phyloP scores from a whole-genome alignment of 371 early-diverging fungal species.

The Syncephalis plumigaleata region DNA sequence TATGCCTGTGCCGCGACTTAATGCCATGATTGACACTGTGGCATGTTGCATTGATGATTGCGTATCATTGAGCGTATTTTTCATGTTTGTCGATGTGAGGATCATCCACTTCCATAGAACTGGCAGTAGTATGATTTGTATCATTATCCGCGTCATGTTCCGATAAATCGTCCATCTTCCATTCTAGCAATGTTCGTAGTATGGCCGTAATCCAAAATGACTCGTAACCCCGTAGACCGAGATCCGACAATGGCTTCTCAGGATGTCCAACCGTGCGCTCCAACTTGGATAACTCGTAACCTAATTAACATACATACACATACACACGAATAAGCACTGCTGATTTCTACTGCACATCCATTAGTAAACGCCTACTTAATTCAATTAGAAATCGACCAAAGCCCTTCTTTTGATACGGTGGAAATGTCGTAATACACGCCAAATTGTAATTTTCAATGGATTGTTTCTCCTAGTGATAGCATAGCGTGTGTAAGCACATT shows the following conservation, averaged over 20 bases:
- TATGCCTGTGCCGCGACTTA: conserved; percentile 41
- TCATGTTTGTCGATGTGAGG: no score
- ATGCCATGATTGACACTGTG: conserved; percentile 22
- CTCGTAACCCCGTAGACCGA: conserved; percentile 88
- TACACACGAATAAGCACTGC: no score
- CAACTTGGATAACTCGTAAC: conserved; percentile 84
- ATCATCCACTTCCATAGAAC: no score
- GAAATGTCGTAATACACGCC: conserved; percentile 95
- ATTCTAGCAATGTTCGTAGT: conserved; percentile 12
- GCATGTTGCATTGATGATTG: conserved; percentile 7
- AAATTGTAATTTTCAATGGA: conserved; percentile 86
- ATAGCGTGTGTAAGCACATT: background rate
- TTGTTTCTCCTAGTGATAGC: conserved; percentile 78
- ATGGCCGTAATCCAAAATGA: conserved; percentile 59
- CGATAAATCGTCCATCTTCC: conserved; percentile 2
- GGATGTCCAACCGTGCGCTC: conserved; percentile 87
- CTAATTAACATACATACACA: background rate
- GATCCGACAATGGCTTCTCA: conserved; percentile 96
- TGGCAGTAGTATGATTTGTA: no score
- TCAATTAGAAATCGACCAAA: conserved; percentile 97
- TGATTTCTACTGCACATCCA: background rate
- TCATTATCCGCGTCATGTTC: no score
- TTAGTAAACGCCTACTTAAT: conserved; percentile 41
- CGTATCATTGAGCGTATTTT: no score
- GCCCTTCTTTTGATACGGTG: conserved; percentile 91